Base-by-base conservation (phyloP, 106 monocot species). In the Dioscorea dumetorum region DNA sequence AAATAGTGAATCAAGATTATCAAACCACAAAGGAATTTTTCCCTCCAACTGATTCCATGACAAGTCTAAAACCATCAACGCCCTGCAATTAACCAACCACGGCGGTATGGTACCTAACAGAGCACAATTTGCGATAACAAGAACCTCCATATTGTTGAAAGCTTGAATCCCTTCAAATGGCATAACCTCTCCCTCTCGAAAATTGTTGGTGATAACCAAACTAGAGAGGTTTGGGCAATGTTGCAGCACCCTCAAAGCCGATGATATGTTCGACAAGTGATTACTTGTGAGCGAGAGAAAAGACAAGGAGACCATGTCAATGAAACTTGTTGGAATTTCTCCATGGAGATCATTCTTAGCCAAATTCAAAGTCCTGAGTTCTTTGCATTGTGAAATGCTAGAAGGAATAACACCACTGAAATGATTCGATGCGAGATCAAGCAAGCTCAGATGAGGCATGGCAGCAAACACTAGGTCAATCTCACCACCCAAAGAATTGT, bases 121-220 rank as follows among this genome's bases (percentile, higher is more conserved):
- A 41, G 57, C 73, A 24, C 90, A 90, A 52, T 86, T 76, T 41
- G 83, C 76, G 9, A 90, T 71, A 10, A 79, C 78, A 67, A 90
- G 71, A 41, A 83, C 72, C 48, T 78, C 49, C 8, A 81, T 65
- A 9, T 73, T 76, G 12, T 49, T 20, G 62, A 90, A 90, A 19
- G 78, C 86, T 41, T 70, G 21, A 22, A 90, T 79, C 17, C 71
- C 68, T 19, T 50, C 53, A 0, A 62, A 19, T 12, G 86, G 83
- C 70, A 83, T 73, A 1, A 20, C 64, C 41, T 83, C 83, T 12
- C 85, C 83, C 0, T 49, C 62, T 4, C 24, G 49, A 57, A 86
- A 86, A 49, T 83, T 90, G 72, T 17, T 72, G 50, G 83, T 86
- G n/a, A 90, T 80, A 12, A 86, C 78, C 48, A 90, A 32, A 48